Evolutionary conservation across 225 moss, liverwort and hornwort species (phyloP), one percentile per base, ranked within the genome.

Genomic region (Rhytidiadelphus loreus): DNA sequence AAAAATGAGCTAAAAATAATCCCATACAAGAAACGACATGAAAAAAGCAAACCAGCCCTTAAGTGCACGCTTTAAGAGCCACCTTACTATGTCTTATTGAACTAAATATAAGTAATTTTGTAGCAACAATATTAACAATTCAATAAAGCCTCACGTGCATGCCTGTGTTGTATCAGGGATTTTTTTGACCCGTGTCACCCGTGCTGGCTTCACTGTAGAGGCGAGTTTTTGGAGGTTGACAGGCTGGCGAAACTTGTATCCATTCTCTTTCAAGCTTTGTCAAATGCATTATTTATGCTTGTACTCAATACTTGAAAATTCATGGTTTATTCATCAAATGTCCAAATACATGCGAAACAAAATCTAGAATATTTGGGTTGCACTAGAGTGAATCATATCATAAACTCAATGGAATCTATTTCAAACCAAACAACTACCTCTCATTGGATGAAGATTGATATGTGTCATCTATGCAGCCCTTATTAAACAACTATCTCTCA

Each of bases 351-450:
- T 44, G 28, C 44, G 28, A 33, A 21, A 17, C 6, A 30, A 52
- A 76, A 22, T 52, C 7, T 77, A 12, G 4, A 20, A 50, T 12
- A 48, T 48, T 37, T 41, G 25, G 8, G 15, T 41, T 41, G 8
- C 25, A 70, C 8, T 25, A 41, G 3, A 25, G 1, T 69, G 8
- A 41, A 14, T 39, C 69, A 39, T 13, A 8, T 7, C 24, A 39
- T 13, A 13, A 69, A 1, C 24, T 23, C 7, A 22, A 0, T 21
- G 6, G 0, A n/a, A n/a, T 12, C n/a, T 2, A 24, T 13, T 41
- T 41, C 41, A 14, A 41, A 39, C 19, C 6, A 23, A 1, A 23
- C 68, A n/a, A 22, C 11, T 21, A 66, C n/a, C n/a, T 37, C 10
- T 35, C 20, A 68, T 22, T n/a, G 6, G 6, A 66, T 37, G n/a